Evolutionary conservation across 1,284 basidiomycete genomes (phyloP).

Genomic region (Austropuccinia psidii): DNA sequence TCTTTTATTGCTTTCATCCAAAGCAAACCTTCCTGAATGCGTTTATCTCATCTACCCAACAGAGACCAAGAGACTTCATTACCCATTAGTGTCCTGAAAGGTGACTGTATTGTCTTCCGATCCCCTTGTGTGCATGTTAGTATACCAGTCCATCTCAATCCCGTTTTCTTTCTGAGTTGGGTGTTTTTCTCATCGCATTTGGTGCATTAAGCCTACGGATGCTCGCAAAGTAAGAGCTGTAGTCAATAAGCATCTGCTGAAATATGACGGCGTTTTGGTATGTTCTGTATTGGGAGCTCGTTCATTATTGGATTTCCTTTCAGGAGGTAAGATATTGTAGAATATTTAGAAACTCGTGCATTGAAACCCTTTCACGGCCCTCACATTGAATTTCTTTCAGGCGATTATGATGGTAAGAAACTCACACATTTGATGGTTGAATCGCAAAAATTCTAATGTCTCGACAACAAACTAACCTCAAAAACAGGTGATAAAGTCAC

Average conservation of each 20-base stretch:
- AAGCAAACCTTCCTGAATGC: not conserved
- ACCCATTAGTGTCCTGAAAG: slow-evolving; percentile 13
- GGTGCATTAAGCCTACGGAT: slow-evolving; percentile 9
- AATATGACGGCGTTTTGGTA: slow-evolving; percentile 26
- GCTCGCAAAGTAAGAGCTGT: slow-evolving; percentile 32
- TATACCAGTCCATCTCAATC: not conserved
- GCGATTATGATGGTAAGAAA: slow-evolving; percentile 33
- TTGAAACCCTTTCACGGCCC: not conserved
- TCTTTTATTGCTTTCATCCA: not conserved
- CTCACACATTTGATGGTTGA: not conserved
- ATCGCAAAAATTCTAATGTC: not conserved
- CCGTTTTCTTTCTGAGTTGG: not conserved
- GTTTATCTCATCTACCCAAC: not conserved
- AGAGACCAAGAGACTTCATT: slow-evolving; percentile 14
- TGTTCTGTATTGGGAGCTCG: slow-evolving; percentile 19
- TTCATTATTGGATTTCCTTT: slow-evolving; percentile 24
- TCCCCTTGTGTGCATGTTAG: slow-evolving; percentile 32
- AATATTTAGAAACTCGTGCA: not conserved
- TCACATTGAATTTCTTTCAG: not conserved
- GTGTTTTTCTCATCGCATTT: not conserved
- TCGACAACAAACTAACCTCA: not conserved
- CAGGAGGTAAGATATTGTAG: slow-evolving; percentile 12
- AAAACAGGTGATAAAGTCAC: slow-evolving; percentile 31
- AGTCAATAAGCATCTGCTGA: not conserved
- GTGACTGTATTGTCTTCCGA: slow-evolving; percentile 20